Percentiles rank a stretch among this genome's conserved stretches.
Evolutionary conservation across 1,139 yeast species (phyloP).

Genomic region (Ashbya aceris): DNA sequence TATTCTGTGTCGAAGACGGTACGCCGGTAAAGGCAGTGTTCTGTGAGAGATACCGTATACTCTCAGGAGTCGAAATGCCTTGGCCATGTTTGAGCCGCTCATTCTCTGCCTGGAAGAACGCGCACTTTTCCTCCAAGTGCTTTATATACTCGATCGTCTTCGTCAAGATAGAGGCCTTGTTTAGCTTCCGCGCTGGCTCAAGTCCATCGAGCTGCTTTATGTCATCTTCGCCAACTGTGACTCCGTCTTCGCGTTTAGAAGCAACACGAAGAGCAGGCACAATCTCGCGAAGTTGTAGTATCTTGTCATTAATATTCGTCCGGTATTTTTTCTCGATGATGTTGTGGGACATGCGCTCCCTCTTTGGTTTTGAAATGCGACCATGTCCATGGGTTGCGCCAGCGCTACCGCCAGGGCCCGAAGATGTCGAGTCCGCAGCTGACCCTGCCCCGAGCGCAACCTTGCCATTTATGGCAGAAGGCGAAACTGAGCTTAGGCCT

Average conservation of each 20-base stretch:
- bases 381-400: slow-evolving; percentile 3
- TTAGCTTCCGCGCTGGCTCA: slow-evolving; percentile 77
- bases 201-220: slow-evolving; percentile 59
- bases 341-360: slow-evolving; percentile 60
- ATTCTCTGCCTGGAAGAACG: slow-evolving; percentile 46
- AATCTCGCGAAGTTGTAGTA: slow-evolving; percentile 55
- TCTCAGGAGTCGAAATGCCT: slow-evolving; percentile 17
- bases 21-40: slow-evolving; percentile 3
- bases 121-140: slow-evolving; percentile 69
- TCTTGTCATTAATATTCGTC: slow-evolving; percentile 62
- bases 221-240: slow-evolving; percentile 28
- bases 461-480: background rate
- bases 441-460: slow-evolving; percentile 5
- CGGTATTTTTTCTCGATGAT: slow-evolving; percentile 71
- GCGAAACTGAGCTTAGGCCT: background rate
- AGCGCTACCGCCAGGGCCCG: background rate
- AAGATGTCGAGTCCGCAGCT: slow-evolving; percentile 4
- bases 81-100: slow-evolving; percentile 37
- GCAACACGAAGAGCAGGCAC: slow-evolving; percentile 51
- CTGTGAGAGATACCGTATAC: slow-evolving; percentile 3
- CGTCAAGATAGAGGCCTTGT: slow-evolving; percentile 79
- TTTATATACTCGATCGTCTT: slow-evolving; percentile 87
- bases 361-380: slow-evolving; percentile 26
- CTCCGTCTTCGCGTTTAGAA: slow-evolving; percentile 30
- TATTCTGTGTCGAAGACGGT: background rate